Base-by-base conservation (phyloP, 2,329 filamentous ascomycete genomes). In the Ophiobolus disseminans region DNA sequence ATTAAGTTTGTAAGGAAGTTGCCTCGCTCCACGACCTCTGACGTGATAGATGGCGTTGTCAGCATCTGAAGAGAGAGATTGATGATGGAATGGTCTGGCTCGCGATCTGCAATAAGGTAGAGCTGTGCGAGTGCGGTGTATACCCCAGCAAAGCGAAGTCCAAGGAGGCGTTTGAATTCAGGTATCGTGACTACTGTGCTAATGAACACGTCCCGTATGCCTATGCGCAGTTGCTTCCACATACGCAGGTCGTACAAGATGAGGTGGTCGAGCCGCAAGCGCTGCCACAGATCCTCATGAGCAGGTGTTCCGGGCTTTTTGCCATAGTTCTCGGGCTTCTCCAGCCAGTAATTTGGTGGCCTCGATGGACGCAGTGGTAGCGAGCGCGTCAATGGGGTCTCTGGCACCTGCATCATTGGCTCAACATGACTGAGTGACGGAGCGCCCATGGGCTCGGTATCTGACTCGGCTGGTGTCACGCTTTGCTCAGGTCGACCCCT, bases 11-110 rank as follows among this genome's bases (percentile, higher is more conserved):
- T 97, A 57, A 99, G 79, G 68, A 99, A 99, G 72, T 99, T 99
- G 21, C 92, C 93, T 36, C 91, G 85, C 65, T 96, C 90, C 7
- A 99, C 91, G 40, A 97, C 89, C 74, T 99, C 95, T 35, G 91
- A 89, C 0, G 93, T 97, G 58, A 99, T 97, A 0, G 93, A 96
- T 1, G 94, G 92, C 0, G 94, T 97, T 0, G 94, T 99, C 54
- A 99, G 79, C 85, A 99, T 95, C 69, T 99, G 94, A 22, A 97
- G 78, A 4, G 93, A 97, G 28, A 99, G 84, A 68, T 97, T 97
- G 79, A 99, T 96, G 68, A 99, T 97, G 9, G 93, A 97, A 73
- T 97, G 93, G 66, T 99, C 94, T 2, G 94, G 94, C 71, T 99
- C 94, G 56, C 94, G 83, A 68, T 99, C 94, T 11, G 93, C 93